Evolutionary conservation across 768 basidiomycete species (phyloP).

Genomic region (Trichaptum fuscoviolaceum): DNA sequence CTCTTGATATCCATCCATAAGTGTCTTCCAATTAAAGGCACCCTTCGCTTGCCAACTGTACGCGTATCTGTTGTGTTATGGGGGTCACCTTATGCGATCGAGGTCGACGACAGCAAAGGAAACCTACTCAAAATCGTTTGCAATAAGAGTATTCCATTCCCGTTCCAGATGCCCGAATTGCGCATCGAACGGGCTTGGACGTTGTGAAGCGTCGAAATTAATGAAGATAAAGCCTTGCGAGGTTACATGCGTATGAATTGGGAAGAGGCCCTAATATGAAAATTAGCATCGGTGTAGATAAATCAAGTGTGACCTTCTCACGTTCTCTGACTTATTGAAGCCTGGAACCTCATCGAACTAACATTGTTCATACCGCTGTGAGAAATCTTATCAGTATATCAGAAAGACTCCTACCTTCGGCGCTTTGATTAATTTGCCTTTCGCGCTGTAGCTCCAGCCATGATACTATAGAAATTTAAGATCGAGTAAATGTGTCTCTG

Average conservation of each 20-base stretch:
- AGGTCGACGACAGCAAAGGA: not conserved
- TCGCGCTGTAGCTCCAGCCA: slow-evolving; percentile 10
- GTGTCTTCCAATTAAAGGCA: slow-evolving; percentile 6
- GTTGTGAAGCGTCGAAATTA: slow-evolving; percentile 10
- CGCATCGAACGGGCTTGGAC: slow-evolving; percentile 12
- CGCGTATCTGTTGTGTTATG: not conserved
- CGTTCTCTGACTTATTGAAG: slow-evolving; percentile 11
- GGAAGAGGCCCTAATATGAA: slow-evolving; percentile 8
- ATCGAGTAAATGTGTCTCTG: not conserved
- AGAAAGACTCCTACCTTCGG: slow-evolving; percentile 6
- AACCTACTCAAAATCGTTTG: not conserved
- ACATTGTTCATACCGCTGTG: not conserved
- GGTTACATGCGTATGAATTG: slow-evolving; percentile 13
- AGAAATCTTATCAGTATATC: not conserved
- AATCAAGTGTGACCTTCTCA: not conserved
- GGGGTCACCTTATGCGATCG: not conserved
- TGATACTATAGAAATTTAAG: slow-evolving; percentile 8
- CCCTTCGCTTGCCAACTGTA: slow-evolving; percentile 5
- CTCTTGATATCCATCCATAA: slow-evolving; percentile 16
- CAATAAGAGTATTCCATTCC: not conserved
- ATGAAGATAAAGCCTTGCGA: slow-evolving; percentile 13
- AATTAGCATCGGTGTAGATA: not conserved
- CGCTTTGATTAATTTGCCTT: slow-evolving; percentile 12
- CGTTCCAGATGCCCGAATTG: slow-evolving; percentile 6
- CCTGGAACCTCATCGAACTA: slow-evolving; percentile 11